Conservation (phyloP, 75 land plant species). For the Picea sitchensis region DNA sequence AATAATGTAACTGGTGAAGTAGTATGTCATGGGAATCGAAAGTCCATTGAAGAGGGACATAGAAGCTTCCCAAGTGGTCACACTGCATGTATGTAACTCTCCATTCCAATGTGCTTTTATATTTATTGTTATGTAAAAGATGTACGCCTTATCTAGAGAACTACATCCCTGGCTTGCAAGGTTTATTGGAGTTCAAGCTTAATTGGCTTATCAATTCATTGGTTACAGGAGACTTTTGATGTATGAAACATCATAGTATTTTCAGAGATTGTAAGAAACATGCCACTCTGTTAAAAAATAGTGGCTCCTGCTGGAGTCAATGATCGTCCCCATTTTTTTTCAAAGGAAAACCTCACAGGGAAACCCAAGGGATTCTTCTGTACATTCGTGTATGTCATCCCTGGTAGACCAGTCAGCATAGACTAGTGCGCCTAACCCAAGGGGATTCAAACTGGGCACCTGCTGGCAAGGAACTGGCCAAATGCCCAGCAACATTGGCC, state of each 20-base stretch:
- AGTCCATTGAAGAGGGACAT: conserved; percentile 79
- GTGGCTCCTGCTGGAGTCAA: no score
- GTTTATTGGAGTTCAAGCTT: neutral
- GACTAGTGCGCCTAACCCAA: no score
- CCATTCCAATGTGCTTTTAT: neutral
- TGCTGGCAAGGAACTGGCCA: no score
- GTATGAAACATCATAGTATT: neutral
- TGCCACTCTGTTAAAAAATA: neutral
- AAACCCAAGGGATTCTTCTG: no score
- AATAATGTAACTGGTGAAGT: conserved; percentile 45
- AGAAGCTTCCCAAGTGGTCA: conserved; percentile 88
- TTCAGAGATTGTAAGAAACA: neutral
- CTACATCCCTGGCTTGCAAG: neutral
- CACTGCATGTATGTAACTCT: conserved; percentile 41
- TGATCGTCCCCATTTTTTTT: neutral
- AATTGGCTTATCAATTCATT: neutral
- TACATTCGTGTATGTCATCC: no score
- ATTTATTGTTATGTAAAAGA: neutral
- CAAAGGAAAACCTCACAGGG: neutral
- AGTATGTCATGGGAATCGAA: conserved; percentile 52
- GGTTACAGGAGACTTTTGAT: neutral
- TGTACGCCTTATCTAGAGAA: neutral
- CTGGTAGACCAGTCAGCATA: no score
- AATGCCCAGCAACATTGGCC: no score
- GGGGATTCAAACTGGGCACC: no score